phyloP scores from a whole-genome alignment of 768 basidiomycete species.

The Panaeolus papilionaceus region DNA sequence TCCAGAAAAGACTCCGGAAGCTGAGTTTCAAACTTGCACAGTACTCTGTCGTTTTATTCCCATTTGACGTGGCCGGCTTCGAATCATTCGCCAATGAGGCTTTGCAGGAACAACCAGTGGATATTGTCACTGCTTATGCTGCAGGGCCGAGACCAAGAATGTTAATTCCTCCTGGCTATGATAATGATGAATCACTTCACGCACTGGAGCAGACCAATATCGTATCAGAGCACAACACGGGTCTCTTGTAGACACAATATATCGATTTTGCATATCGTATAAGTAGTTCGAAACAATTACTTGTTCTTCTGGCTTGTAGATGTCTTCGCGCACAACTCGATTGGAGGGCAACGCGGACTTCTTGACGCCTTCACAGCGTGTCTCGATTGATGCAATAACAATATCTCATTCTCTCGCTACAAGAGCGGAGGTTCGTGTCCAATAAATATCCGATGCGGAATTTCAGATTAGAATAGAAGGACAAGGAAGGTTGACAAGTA shows the following conservation, averaged over 20 bases:
- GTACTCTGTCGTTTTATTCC: conserved; percentile 46
- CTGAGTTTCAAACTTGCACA: conserved; percentile 22
- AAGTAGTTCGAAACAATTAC: not conserved
- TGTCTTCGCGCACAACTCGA: not conserved
- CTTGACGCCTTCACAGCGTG: too few relatives aligned
- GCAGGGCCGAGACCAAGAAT: conserved; percentile 36
- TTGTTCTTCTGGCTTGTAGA: too few relatives aligned
- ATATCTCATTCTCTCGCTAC: not conserved
- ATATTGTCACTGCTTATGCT: conserved; percentile 40
- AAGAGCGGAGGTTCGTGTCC: not conserved
- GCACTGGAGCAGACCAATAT: not conserved
- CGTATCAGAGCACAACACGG: not conserved
- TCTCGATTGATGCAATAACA: not conserved
- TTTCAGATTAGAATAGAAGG: conserved; percentile 18
- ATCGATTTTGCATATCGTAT: not conserved
- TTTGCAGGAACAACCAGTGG: conserved; percentile 36
- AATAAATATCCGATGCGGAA: not conserved
- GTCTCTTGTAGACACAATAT: not conserved
- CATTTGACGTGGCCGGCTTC: conserved; percentile 41
- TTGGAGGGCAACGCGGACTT: not conserved
- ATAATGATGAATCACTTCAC: conserved; percentile 17
- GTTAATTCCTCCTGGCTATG: conserved; percentile 37
- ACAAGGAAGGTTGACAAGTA: conserved; percentile 19
- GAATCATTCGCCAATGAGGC: conserved; percentile 31
- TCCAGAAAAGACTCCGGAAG: not conserved